Evolutionary conservation across 768 basidiomycete species (phyloP).

Genomic region (Clathrus columnatus): DNA sequence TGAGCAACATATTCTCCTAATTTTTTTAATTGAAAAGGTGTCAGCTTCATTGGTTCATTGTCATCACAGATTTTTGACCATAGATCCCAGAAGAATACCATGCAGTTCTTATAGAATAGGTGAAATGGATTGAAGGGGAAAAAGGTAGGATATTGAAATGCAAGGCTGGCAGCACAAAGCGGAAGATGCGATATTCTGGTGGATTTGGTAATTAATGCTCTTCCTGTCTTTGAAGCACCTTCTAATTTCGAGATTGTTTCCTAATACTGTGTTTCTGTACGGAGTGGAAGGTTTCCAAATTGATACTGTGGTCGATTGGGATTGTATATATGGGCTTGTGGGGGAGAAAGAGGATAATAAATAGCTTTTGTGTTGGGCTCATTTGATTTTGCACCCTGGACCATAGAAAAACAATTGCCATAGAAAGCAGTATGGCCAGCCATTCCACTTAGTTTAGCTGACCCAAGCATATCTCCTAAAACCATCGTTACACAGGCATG

Average conservation of each 20-base stretch:
- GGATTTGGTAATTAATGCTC: constrained; percentile 16
- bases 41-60: constrained; percentile 15
- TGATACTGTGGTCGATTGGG: constrained; percentile 19
- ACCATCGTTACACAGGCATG: constrained; percentile 16
- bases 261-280: constrained; percentile 20
- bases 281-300: constrained; percentile 18
- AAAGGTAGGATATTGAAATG: constrained; percentile 26
- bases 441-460: constrained; percentile 18
- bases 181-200: constrained; percentile 23
- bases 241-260: constrained; percentile 16
- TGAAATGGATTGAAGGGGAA: constrained; percentile 31
- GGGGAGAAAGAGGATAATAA: constrained; percentile 10
- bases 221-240: constrained; percentile 13
- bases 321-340: constrained; percentile 19
- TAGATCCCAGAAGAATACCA: constrained; percentile 24
- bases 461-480: constrained; percentile 27
- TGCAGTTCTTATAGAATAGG: constrained; percentile 27
- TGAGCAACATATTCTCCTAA: constrained; percentile 18
- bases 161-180: constrained; percentile 21
- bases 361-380: constrained; percentile 15
- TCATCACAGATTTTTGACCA: constrained; percentile 18
- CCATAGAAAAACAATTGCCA: constrained; percentile 24
- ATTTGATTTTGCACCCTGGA: constrained; percentile 21
- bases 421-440: constrained; percentile 2
- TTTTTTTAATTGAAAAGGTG: constrained; percentile 10